Conservation (phyloP, 305 asterid species). For the Striga hermonthica region DNA sequence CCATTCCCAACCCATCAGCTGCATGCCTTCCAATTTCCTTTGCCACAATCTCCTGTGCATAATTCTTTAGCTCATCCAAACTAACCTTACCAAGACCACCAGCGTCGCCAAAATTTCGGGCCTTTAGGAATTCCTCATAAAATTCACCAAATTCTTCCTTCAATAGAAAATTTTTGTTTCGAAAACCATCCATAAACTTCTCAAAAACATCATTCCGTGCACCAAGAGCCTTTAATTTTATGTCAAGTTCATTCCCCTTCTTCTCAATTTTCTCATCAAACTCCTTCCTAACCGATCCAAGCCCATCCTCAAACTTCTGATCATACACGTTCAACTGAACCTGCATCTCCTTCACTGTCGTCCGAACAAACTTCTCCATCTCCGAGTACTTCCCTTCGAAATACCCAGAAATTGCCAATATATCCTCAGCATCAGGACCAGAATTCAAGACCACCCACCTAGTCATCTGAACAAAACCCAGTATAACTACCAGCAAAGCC, state of each 20-base stretch:
- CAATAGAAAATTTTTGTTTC: constrained; percentile 45
- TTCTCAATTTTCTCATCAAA: constrained; percentile 46
- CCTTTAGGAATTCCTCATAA: constrained; percentile 58
- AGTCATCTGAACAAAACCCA: constrained; percentile 55
- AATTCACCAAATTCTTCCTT: constrained; percentile 64
- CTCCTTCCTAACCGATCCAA: constrained; percentile 50
- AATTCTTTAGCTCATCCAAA: constrained; percentile 63
- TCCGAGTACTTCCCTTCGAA: constrained; percentile 59
- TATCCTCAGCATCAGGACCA: constrained; percentile 31
- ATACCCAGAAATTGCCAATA: constrained; percentile 50
- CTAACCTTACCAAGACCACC: constrained; percentile 38
- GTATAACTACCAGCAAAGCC: constrained; percentile 43
- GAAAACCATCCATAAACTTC: constrained; percentile 52
- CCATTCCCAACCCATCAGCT: constrained; percentile 89
- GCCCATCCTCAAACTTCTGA: constrained; percentile 45
- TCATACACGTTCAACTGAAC: constrained; percentile 73
- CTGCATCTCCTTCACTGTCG: constrained; percentile 66
- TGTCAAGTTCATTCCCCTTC: constrained; percentile 41
- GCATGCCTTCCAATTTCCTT: constrained; percentile 79
- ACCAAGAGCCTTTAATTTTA: constrained; percentile 54
- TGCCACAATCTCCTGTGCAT: constrained; percentile 64
- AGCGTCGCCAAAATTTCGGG: constrained; percentile 28
- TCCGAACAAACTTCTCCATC: constrained; percentile 56
- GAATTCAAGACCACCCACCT: constrained; percentile 45
- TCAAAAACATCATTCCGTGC: constrained; percentile 54